Evolutionary conservation across 2,329 filamentous ascomycete species (phyloP), one percentile per base, ranked within the genome.

Genomic region (Corinectria fuckeliana): DNA sequence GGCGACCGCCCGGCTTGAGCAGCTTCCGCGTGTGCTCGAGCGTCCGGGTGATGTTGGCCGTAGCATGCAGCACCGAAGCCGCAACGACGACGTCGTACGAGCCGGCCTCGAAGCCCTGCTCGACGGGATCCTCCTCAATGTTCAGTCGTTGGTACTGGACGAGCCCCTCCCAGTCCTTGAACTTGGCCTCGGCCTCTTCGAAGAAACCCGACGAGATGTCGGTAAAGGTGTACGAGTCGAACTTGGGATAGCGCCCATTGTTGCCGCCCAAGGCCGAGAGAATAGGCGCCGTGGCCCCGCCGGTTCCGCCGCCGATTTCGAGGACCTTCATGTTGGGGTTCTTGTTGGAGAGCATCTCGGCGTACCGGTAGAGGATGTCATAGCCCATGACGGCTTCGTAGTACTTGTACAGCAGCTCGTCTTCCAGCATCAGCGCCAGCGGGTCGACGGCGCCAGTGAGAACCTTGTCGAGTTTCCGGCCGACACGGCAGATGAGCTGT

Each of bases 381-480:
- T 28, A 28, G 8, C 26, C 26, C 26, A 28, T 28, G 26, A 28
- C 26, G 8, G 26, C 8, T 28, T 28, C 26, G 26, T 28, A 28
- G 26, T 28, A 28, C 26, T 64, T 62, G 39, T 74, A 73, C 1
- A 78, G 73, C 3, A 76, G 64, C 23, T 71, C 69, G 1, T 71
- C 66, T 34, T 73, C 69, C 51, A 77, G 75, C 41, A 77, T 70
- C 10, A 78, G 62, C 18, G 72, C 65, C 0, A 77, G 63, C 0
- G 76, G 73, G 48, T 77, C 72, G 7, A 71, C 61, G 25, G 69
- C 68, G 3, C 71, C 72, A 3, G 62, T 52, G 2, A 78, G 62
- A 26, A 78, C 75, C 6, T 50, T 59, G 5, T 61, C 57, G 10
- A 77, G 63, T n/a, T 71, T 65, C 20, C 71, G 68, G 1, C 56